phyloP scores from a whole-genome alignment of 306 rosid genomes.

The Vicia sativa region DNA sequence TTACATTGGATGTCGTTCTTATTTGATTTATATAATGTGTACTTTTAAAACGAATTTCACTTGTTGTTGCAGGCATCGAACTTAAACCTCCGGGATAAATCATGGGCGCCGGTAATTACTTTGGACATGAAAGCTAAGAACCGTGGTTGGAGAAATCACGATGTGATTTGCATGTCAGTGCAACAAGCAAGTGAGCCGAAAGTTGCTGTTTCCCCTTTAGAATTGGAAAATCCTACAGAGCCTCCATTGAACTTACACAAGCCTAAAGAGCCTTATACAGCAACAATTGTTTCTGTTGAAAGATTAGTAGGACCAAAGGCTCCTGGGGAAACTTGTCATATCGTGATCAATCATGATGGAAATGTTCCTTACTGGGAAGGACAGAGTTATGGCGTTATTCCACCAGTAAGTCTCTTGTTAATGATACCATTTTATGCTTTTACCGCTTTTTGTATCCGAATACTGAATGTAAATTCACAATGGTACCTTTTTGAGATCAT shows the following conservation, averaged over 20 bases:
- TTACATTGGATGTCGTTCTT: not conserved
- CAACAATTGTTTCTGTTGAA: conserved; percentile 93
- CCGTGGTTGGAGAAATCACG: conserved; percentile 42
- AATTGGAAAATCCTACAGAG: conserved; percentile 68
- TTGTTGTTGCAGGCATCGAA: conserved; percentile 55
- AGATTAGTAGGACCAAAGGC: conserved; percentile 91
- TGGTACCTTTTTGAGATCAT: conserved; percentile 1
- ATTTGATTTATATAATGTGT: conserved; percentile 24
- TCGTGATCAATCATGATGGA: conserved; percentile 93
- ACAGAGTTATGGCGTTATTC: conserved; percentile 94
- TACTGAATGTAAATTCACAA: not conserved
- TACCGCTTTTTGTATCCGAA: not conserved
- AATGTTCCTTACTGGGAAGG: conserved; percentile 99
- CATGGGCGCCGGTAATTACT: conserved; percentile 55
- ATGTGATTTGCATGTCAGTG: conserved; percentile 77
- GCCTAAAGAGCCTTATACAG: conserved; percentile 90
- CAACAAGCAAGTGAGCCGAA: conserved; percentile 80
- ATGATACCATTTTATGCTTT: conserved; percentile 17
- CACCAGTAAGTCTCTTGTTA: conserved; percentile 68
- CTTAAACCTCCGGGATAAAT: conserved; percentile 57
- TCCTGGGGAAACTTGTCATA: conserved; percentile 97
- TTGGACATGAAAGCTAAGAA: conserved; percentile 58
- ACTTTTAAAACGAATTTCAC: conserved; percentile 24
- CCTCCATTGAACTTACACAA: conserved; percentile 84
- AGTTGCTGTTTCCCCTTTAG: conserved; percentile 69